A percentile compares a stretch with the other conserved stretches of the same genome.
Conservation (phyloP, 208 protist species). For the Phytomonas sp. region DNA sequence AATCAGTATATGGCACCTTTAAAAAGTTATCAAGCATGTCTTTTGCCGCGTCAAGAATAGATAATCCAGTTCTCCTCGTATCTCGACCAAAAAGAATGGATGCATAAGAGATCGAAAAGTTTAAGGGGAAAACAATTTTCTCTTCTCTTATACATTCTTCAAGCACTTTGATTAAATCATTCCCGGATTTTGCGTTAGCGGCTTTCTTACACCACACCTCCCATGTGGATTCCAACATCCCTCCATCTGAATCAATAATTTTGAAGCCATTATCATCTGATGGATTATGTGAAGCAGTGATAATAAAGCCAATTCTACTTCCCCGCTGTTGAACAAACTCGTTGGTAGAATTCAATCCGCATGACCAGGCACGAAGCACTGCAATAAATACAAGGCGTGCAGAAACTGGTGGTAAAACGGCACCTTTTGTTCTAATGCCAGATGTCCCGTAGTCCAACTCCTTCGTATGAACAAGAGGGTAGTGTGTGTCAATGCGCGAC, state of each 20-base stretch:
- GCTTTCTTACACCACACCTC: conserved; percentile 49
- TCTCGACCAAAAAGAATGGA: conserved; percentile 41
- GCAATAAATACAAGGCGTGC: conserved; percentile 54
- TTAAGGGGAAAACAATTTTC: neutral
- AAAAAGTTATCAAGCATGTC: conserved; percentile 18
- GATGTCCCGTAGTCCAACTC: conserved; percentile 65
- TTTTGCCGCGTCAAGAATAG: conserved; percentile 28
- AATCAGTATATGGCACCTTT: conserved; percentile 11
- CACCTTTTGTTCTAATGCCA: conserved; percentile 54
- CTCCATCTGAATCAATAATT: conserved; percentile 73
- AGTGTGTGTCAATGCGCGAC: conserved; percentile 22
- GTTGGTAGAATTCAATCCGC: conserved; percentile 8
- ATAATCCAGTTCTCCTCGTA: conserved; percentile 33
- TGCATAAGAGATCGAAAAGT: conserved; percentile 14
- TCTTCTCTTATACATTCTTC: conserved; percentile 18
- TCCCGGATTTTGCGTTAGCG: conserved; percentile 42
- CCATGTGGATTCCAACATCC: conserved; percentile 64
- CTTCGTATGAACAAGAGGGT: conserved; percentile 18
- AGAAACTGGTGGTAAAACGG: conserved; percentile 44
- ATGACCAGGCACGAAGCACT: conserved; percentile 35
- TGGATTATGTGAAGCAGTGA: conserved; percentile 87
- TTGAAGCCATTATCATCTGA: conserved; percentile 82
- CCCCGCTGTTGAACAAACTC: neutral
- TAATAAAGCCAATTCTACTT: conserved; percentile 54
- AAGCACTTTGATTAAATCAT: conserved; percentile 37